These are phyloP conservation scores for Pachyrhizus erosus DNA, from an alignment of 306 rosid species.

Conservation along the genomic window DNA sequence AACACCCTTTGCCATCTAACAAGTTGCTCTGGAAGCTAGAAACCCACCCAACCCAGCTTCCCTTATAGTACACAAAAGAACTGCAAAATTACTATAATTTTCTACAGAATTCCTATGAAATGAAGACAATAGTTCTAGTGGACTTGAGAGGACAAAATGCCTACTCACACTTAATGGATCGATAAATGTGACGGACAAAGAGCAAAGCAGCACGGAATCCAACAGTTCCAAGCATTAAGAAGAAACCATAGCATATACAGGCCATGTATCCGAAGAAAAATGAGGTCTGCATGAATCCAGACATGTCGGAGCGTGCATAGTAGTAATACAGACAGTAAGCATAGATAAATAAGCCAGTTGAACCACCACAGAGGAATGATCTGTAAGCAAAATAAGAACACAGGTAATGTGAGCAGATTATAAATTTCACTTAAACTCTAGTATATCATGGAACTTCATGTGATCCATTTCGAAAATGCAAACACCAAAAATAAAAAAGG, in stretches of 20 bases:
- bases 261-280: conserved; percentile 65
- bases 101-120: conserved; percentile 61
- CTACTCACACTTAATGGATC: conserved; percentile 67
- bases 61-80: conserved; percentile 51
- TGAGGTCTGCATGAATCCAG: conserved; percentile 63
- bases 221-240: conserved; percentile 55
- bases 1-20: conserved; percentile 52
- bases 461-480: not conserved
- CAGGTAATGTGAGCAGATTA: conserved; percentile 33
- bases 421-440: not conserved
- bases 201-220: conserved; percentile 57
- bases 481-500: conserved; percentile 2
- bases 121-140: conserved; percentile 40
- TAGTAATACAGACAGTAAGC: conserved; percentile 62
- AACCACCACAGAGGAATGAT: conserved; percentile 62
- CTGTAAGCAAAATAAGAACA: conserved; percentile 43
- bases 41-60: conserved; percentile 53
- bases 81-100: conserved; percentile 70
- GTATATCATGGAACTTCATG: not conserved
- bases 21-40: conserved; percentile 56
- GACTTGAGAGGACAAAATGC: conserved; percentile 42
- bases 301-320: conserved; percentile 59
- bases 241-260: conserved; percentile 63
- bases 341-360: conserved; percentile 58
- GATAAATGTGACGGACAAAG: conserved; percentile 57